phyloP scores from a whole-genome alignment of 352 stramenopile species.

The Thalassiosira sp. region DNA sequence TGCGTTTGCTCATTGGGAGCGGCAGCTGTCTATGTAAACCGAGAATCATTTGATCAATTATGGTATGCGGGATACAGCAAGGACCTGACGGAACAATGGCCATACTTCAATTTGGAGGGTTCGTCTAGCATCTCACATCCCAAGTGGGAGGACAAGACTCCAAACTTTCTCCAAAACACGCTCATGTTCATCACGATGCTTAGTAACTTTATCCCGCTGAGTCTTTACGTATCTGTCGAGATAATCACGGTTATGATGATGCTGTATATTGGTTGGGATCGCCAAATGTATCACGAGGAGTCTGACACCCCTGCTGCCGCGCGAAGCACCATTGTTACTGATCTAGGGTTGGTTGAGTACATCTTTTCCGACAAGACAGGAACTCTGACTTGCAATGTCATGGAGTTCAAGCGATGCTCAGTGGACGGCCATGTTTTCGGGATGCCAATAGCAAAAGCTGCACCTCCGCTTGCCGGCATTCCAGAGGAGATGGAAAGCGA shows the following conservation, averaged over 20 bases:
- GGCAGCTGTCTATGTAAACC: conserved; percentile 51
- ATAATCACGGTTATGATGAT: conserved; percentile 94
- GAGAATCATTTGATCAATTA: conserved; percentile 70
- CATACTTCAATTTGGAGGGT: conserved; percentile 64
- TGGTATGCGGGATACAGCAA: conserved; percentile 74
- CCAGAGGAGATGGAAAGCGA: neutral
- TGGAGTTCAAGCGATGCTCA: conserved; percentile 97
- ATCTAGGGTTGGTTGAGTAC: conserved; percentile 95
- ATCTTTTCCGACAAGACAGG: conserved; percentile 99
- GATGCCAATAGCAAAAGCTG: conserved; percentile 77
- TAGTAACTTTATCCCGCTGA: conserved; percentile 97
- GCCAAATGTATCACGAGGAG: conserved; percentile 92
- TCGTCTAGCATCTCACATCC: conserved; percentile 37
- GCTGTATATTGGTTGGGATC: conserved; percentile 90
- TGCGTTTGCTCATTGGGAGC: conserved; percentile 63
- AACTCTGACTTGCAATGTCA: conserved; percentile 99
- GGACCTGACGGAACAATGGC: conserved; percentile 61
- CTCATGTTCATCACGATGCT: conserved; percentile 94
- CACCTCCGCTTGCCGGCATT: conserved; percentile 24
- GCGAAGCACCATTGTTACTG: conserved; percentile 80
- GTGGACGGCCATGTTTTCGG: conserved; percentile 92
- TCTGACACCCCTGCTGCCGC: conserved; percentile 87
- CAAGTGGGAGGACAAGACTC: conserved; percentile 50
- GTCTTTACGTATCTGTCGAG: conserved; percentile 95
- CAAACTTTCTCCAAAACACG: conserved; percentile 86